These are phyloP conservation scores for Suillus plorans DNA, from an alignment of 768 basidiomycete species.

Conservation along the genomic window DNA sequence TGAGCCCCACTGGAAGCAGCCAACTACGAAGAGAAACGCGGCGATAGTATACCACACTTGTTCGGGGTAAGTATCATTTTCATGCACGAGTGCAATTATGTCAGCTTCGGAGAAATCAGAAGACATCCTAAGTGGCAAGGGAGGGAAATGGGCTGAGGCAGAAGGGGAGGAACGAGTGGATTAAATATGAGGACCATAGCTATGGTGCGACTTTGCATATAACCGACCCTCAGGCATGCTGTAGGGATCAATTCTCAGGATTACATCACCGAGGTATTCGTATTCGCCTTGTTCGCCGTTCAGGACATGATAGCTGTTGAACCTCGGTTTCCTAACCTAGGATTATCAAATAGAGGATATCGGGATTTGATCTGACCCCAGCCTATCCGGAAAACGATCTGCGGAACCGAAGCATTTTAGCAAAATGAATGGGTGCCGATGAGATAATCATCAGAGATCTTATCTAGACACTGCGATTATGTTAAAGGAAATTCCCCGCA, in stretches of 20 bases:
- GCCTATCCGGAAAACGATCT: background rate
- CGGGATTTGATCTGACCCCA: background rate
- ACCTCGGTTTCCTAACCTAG: background rate
- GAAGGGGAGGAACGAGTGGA: background rate
- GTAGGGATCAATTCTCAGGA: background rate
- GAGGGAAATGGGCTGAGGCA: background rate
- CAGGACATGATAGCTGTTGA: background rate
- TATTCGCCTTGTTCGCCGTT: background rate
- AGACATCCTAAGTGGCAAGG: background rate
- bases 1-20: constrained; percentile 19
- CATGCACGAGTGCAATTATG: background rate
- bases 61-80: constrained; percentile 13
- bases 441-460: background rate
- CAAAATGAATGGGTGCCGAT: background rate
- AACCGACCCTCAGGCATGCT: background rate
- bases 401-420: background rate
- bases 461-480: background rate
- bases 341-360: background rate
- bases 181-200: background rate
- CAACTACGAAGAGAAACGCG: constrained; percentile 14
- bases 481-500: background rate
- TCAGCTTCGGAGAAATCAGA: background rate
- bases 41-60: constrained; percentile 15
- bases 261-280: background rate
- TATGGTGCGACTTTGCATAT: background rate